phyloP scores from a whole-genome alignment of 306 rosid genomes.

The Quercus wislizeni region DNA sequence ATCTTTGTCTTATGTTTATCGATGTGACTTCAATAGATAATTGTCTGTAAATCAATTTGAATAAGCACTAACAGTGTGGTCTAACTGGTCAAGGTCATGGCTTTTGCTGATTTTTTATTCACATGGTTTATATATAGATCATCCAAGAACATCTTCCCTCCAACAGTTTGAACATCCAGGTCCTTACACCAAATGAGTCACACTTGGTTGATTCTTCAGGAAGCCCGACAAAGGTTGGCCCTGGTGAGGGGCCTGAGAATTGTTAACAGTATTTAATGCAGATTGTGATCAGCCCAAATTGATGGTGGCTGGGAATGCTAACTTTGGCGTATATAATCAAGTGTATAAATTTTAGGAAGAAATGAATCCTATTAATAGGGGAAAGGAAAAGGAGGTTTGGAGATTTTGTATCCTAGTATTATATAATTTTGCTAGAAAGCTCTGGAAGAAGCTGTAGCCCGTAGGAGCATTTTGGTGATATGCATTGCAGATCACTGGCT shows the following conservation, averaged over 20 bases:
- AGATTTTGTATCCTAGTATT: slow-evolving; percentile 45
- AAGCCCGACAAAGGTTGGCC: slow-evolving; percentile 34
- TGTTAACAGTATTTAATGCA: slow-evolving; percentile 32
- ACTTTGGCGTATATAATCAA: slow-evolving; percentile 33
- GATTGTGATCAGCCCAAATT: slow-evolving; percentile 19
- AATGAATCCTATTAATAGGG: not conserved
- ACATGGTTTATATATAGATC: slow-evolving; percentile 32
- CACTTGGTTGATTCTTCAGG: slow-evolving; percentile 31
- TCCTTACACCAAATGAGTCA: slow-evolving; percentile 35
- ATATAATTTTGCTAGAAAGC: slow-evolving; percentile 40
- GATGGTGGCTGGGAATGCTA: slow-evolving; percentile 34
- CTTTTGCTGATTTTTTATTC: not conserved
- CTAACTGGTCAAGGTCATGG: not conserved
- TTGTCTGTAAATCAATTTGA: not conserved
- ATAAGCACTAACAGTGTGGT: not conserved
- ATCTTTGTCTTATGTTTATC: not conserved
- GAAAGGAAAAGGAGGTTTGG: slow-evolving; percentile 23
- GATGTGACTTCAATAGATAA: not conserved
- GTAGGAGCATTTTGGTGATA: slow-evolving; percentile 39
- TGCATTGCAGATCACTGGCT: slow-evolving; percentile 36
- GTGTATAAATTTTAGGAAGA: slow-evolving; percentile 44
- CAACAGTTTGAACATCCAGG: slow-evolving; percentile 48
- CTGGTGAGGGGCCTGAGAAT: slow-evolving; percentile 30
- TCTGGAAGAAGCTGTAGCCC: slow-evolving; percentile 26
- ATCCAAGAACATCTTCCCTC: slow-evolving; percentile 67